Conservation (phyloP, 257 asterid species). For the Nicotiana noctiflora region DNA sequence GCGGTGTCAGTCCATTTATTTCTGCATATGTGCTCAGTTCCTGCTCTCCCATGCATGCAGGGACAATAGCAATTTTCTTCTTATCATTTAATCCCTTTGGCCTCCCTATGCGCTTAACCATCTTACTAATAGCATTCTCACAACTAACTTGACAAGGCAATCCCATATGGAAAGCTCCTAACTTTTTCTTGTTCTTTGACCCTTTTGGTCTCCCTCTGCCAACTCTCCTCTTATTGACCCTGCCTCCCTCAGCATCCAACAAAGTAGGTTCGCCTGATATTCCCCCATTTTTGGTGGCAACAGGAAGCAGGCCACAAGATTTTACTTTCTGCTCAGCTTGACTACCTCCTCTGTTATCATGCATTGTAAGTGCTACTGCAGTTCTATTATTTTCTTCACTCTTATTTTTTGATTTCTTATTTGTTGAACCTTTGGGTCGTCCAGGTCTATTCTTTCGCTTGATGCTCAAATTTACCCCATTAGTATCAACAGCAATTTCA, state of each 20-base stretch:
- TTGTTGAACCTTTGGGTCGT: constrained; percentile 19
- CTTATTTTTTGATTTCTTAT: constrained; percentile 7
- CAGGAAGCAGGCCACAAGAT: background rate
- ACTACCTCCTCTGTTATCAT: background rate
- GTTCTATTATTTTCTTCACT: background rate
- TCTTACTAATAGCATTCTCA: background rate
- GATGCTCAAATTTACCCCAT: background rate
- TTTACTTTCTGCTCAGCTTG: constrained; percentile 3
- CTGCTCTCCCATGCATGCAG: constrained; percentile 19
- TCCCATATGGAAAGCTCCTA: background rate
- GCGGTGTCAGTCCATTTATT: constrained; percentile 11
- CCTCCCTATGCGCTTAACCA: constrained; percentile 1
- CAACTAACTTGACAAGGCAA: constrained; percentile 6
- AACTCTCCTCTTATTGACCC: background rate
- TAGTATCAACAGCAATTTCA: background rate
- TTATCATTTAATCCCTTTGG: constrained; percentile 12
- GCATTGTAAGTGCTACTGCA: background rate
- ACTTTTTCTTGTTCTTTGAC: constrained; percentile 17
- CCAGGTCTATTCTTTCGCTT: constrained; percentile 12
- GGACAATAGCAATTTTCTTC: background rate
- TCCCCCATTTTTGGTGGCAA: constrained; percentile 1
- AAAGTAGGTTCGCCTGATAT: background rate
- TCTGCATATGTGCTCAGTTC: background rate
- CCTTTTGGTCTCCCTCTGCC: constrained; percentile 13
- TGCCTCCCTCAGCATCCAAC: background rate